Evolutionary conservation across 2,329 filamentous ascomycete species (phyloP).

Genomic region (Venturia carpophila): DNA sequence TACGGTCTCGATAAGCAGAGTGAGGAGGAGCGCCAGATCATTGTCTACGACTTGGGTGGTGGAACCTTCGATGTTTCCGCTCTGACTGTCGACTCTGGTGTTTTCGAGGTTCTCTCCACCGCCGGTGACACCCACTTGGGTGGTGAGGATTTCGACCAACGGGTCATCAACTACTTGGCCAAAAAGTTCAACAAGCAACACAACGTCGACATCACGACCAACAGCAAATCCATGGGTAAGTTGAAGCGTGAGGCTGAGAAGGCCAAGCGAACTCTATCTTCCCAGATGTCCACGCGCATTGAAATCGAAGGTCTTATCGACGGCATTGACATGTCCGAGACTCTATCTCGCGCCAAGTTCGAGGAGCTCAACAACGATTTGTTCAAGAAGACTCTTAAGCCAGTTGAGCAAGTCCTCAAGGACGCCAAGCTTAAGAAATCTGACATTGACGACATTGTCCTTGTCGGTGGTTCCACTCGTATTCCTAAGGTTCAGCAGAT

Average conservation of each 20-base stretch:
- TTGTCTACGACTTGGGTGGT: constrained; percentile 99
- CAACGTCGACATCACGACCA: constrained; percentile 83
- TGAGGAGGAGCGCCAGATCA: constrained; percentile 95
- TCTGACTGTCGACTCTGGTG: constrained; percentile 96
- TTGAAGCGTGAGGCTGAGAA: constrained; percentile 99
- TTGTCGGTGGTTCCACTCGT: constrained; percentile 97
- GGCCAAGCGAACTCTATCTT: constrained; percentile 92
- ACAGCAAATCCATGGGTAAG: constrained; percentile 97
- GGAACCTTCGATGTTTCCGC: constrained; percentile 99
- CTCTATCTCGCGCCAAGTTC: constrained; percentile 96
- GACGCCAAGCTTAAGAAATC: constrained; percentile 95
- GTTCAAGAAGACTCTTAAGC: constrained; percentile 99
- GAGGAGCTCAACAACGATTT: constrained; percentile 98
- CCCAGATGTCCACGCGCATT: constrained; percentile 32
- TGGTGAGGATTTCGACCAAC: constrained; percentile 95
- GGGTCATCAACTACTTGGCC: constrained; percentile 90
- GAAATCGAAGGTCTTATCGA: constrained; percentile 78
- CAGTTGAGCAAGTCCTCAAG: constrained; percentile 96
- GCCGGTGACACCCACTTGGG: constrained; percentile 96
- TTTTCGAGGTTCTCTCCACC: constrained; percentile 98
- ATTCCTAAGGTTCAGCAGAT: constrained; percentile 95
- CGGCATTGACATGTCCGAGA: constrained; percentile 97
- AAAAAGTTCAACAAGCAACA: constrained; percentile 99
- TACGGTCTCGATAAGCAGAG: constrained; percentile 93
- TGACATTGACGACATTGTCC: constrained; percentile 92